These are phyloP conservation scores for Coelastrella sp. DNA, from an alignment of 139 green algal species.

Conservation along the genomic window DNA sequence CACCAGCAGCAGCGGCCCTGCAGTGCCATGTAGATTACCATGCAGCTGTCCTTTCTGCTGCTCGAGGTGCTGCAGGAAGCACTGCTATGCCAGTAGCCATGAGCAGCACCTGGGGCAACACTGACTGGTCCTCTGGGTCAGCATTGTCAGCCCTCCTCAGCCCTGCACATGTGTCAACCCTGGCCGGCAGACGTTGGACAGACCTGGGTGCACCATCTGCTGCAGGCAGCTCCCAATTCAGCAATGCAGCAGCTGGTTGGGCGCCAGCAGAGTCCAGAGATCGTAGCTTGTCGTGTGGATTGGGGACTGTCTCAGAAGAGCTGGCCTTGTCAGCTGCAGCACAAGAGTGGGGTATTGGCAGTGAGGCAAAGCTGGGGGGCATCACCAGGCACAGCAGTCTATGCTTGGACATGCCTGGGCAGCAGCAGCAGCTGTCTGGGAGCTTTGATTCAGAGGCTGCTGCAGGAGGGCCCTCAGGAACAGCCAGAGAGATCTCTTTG, in stretches of 20 bases:
- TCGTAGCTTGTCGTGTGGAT: background rate
- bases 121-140: background rate
- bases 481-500: background rate
- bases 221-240: background rate
- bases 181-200: background rate
- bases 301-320: background rate
- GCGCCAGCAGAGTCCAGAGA: background rate
- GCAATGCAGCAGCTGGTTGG: constrained; percentile 1
- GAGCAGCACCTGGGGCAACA: background rate
- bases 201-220: background rate
- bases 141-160: constrained; percentile 21
- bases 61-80: background rate
- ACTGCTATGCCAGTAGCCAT: background rate
- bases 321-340: background rate
- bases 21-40: background rate
- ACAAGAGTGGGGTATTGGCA: background rate
- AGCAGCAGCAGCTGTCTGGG: background rate
- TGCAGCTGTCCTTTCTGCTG: background rate
- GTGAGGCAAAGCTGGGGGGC: background rate
- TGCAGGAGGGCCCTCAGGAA: background rate
- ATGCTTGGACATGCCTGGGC: constrained; percentile 1
- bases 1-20: background rate
- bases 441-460: background rate
- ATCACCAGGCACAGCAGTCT: constrained; percentile 17
- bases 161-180: constrained; percentile 8